Evolutionary conservation across 768 basidiomycete genomes (phyloP), one percentile per base, ranked within the genome.

Genomic region (Favolaschia claudopus): DNA sequence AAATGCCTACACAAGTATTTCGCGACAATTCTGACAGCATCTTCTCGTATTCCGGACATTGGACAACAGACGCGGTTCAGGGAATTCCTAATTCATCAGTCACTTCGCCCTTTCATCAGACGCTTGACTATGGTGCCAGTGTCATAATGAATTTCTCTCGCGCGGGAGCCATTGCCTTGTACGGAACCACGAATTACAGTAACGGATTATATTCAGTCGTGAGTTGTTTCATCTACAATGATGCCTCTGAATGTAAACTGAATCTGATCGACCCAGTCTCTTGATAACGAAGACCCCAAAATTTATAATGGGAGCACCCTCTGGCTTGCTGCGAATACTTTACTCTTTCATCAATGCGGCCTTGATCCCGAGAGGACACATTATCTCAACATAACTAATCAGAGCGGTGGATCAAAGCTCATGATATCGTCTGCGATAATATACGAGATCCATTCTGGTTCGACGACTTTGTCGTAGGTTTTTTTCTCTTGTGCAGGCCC

Each of bases 201-300:
- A 51, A 60, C 27, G 32, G 3, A 15, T 42, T 60, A 0, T 60
- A 54, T 24, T 60, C 58, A 28, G 40, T 60, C 27, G 58, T 60
- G 12, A 28, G 58, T 48, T 19, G 17, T 37, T 36, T 27, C 1
- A 27, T 5, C 40, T 17, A n/a, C n/a, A n/a, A n/a, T n/a, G n/a
- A n/a, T 22, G 19, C 12, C 14, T 2, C 17, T 17, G 2, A 15
- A 44, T 33, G 15, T 29, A 19, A 8, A 12, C n/a, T 7, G 20
- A 37, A 32, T 37, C 27, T 33, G n/a, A 8, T 8, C 14, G 14
- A 24, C 12, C 27, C n/a, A 60, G 58, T 40, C 46, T 1, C n/a
- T 60, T 34, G 58, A 60, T n/a, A 33, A 55, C 25, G 47, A 4
- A 13, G 15, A 10, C 15, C 52, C 58, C 1, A 43, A 53, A 20